Evolutionary conservation across 2,329 filamentous ascomycete species (phyloP).

Genomic region (Fusarium mexicanum): DNA sequence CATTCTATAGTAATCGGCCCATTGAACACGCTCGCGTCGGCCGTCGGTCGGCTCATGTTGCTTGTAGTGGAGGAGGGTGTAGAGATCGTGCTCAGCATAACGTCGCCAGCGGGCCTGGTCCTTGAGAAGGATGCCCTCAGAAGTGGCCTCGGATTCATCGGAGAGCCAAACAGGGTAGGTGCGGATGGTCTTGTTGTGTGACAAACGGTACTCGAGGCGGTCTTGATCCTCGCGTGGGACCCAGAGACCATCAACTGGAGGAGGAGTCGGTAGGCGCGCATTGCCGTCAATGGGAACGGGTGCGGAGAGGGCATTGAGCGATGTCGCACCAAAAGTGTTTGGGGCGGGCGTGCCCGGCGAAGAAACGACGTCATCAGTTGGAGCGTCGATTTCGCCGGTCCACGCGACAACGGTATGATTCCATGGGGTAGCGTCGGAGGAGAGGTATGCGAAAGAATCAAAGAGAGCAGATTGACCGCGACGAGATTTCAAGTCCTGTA

Average conservation of each 20-base stretch:
- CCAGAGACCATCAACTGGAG: slow-evolving; percentile 73
- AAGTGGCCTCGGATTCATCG: slow-evolving; percentile 74
- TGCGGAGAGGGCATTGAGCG: slow-evolving; percentile 79
- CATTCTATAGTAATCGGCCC: slow-evolving; percentile 93
- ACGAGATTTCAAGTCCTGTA: slow-evolving; percentile 76
- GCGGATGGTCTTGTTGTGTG: slow-evolving; percentile 77
- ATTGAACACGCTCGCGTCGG: slow-evolving; percentile 80
- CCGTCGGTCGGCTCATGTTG: slow-evolving; percentile 91
- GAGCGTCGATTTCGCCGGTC: slow-evolving; percentile 84
- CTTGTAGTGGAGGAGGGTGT: slow-evolving; percentile 95
- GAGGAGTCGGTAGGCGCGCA: slow-evolving; percentile 64
- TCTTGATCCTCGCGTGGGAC: slow-evolving; percentile 76
- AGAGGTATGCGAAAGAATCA: slow-evolving; percentile 88
- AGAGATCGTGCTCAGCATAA: slow-evolving; percentile 91
- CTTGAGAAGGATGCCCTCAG: slow-evolving; percentile 77
- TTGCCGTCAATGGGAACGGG: slow-evolving; percentile 78
- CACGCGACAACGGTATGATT: slow-evolving; percentile 93
- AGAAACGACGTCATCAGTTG: slow-evolving; percentile 54
- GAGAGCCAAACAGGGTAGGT: slow-evolving; percentile 90
- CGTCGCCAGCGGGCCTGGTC: slow-evolving; percentile 88
- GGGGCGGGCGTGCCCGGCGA: slow-evolving; percentile 58
- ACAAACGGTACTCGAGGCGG: slow-evolving; percentile 78
- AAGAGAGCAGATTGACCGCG: slow-evolving; percentile 92
- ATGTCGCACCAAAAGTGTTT: slow-evolving; percentile 60
- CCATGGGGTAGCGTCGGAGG: slow-evolving; percentile 85